phyloP scores from a whole-genome alignment of 345 rosid genomes.

The Theobroma cacao region DNA sequence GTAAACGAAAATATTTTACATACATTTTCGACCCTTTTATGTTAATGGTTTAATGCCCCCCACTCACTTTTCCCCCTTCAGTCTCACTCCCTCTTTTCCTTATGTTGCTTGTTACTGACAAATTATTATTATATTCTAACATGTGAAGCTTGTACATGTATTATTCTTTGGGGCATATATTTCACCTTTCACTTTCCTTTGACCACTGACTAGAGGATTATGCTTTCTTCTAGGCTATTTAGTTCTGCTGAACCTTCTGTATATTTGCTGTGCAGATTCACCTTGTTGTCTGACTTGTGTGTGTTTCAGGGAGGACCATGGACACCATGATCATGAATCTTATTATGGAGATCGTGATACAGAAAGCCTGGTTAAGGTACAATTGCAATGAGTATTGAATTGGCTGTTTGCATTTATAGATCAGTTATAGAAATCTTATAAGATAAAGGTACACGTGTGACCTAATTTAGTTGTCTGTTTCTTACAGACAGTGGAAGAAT shows the following conservation, averaged over 20 bases:
- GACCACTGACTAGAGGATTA: neutral
- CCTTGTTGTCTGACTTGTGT: constrained; percentile 15
- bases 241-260: neutral
- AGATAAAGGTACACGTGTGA: neutral
- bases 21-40: constrained; percentile 7
- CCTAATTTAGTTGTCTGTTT: constrained; percentile 4
- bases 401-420: constrained; percentile 2
- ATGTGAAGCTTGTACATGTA: neutral
- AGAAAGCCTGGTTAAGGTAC: constrained; percentile 87
- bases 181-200: constrained; percentile 3
- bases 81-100: neutral
- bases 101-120: neutral
- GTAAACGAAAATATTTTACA: constrained; percentile 32
- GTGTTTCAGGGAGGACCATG: constrained; percentile 72
- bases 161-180: neutral
- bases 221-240: constrained; percentile 1
- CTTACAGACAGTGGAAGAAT: constrained; percentile 64
- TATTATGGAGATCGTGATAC: constrained; percentile 99
- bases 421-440: neutral
- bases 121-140: neutral
- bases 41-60: neutral
- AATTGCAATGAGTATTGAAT: constrained; percentile 17
- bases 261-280: neutral
- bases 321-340: constrained; percentile 95
- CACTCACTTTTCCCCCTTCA: neutral